Conservation (phyloP, 2,329 filamentous ascomycete genomes). For the Dactylellina drechsleri region DNA sequence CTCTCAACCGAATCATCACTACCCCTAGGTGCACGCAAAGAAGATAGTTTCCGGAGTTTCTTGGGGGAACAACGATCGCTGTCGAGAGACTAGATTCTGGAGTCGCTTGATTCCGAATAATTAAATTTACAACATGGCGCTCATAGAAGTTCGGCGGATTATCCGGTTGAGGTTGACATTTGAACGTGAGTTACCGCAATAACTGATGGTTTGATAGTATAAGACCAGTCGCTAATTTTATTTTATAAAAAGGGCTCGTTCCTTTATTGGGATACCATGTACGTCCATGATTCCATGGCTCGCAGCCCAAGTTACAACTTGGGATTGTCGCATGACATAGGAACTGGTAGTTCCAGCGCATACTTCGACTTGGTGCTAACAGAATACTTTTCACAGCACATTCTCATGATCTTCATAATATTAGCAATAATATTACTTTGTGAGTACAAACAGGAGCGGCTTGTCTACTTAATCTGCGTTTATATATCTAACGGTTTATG, state of each 20-base stretch:
- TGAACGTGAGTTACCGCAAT: conserved; percentile 26
- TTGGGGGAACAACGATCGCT: no score
- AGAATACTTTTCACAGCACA: conserved; percentile 66
- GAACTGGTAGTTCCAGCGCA: no score
- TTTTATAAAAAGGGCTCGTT: conserved; percentile 67
- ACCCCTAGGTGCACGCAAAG: no score
- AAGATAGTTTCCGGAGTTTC: no score
- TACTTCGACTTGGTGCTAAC: conserved; percentile 8
- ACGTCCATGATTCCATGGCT: conserved; percentile 11
- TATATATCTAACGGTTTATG: no score
- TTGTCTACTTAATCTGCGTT: no score
- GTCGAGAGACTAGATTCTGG: no score
- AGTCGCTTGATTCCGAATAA: no score
- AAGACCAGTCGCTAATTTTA: background rate
- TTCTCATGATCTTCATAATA: conserved; percentile 96
- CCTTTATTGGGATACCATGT: conserved; percentile 75
- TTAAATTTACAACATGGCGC: conserved; percentile 22
- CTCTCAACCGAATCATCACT: no score
- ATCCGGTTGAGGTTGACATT: conserved; percentile 47
- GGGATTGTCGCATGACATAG: no score
- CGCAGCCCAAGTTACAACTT: background rate
- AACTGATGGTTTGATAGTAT: background rate
- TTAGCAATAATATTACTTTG: conserved; percentile 93
- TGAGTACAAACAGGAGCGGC: conserved; percentile 66
- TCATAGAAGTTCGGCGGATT: conserved; percentile 53